Evolutionary conservation across 2,329 filamentous ascomycete species (phyloP).

Genomic region (Arthrinium puccinioides): DNA sequence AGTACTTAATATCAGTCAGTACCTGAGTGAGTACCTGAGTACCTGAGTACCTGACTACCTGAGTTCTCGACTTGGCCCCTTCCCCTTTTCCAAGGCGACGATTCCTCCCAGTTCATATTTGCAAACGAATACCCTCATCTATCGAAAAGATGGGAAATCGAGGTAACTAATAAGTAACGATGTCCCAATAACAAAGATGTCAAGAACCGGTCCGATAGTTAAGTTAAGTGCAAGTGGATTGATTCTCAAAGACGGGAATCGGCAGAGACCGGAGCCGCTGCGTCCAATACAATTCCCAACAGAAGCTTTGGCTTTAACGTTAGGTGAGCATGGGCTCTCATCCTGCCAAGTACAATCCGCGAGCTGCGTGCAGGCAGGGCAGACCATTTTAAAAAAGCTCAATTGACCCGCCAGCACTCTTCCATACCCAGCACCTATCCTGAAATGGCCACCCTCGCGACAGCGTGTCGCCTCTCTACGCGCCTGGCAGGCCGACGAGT

Average conservation of each 20-base stretch:
- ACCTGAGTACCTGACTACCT: too few relatives aligned
- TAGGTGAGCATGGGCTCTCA: too few relatives aligned
- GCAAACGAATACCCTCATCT: too few relatives aligned
- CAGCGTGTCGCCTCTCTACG: conserved; percentile 56
- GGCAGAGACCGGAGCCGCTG: conserved; percentile 3
- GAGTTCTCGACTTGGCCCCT: too few relatives aligned
- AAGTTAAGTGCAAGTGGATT: too few relatives aligned
- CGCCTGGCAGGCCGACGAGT: conserved; percentile 49
- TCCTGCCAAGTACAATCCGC: too few relatives aligned
- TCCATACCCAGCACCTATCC: conserved; percentile 17
- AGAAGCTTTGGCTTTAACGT: conserved; percentile 3
- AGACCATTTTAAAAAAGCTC: conserved; percentile 14
- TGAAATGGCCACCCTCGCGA: conserved; percentile 60
- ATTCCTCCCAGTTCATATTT: too few relatives aligned
- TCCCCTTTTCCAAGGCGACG: too few relatives aligned
- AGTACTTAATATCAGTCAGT: too few relatives aligned
- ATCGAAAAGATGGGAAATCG: neutral
- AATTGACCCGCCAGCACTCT: conserved; percentile 18
- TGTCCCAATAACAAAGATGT: neutral
- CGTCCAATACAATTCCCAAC: conserved; percentile 4
- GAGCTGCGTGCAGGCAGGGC: neutral
- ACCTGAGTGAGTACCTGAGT: neutral
- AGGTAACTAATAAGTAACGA: too few relatives aligned
- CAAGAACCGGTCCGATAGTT: too few relatives aligned
- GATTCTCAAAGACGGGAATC: neutral